phyloP scores from a whole-genome alignment of 2,329 filamentous ascomycete genomes.

The Colletotrichum sansevieriae region DNA sequence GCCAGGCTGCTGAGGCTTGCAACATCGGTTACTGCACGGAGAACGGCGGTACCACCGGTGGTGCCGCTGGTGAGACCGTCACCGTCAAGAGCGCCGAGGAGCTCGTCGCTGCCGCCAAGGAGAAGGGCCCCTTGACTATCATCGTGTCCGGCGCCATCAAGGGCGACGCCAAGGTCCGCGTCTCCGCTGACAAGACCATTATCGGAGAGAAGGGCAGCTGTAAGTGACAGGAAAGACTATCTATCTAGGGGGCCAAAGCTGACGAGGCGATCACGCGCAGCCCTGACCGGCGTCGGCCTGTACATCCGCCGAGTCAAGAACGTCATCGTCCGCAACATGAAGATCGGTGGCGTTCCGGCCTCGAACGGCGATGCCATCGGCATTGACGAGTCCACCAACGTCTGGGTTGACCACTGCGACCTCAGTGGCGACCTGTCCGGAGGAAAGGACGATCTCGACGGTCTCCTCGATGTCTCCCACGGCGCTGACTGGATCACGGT shows the following conservation, averaged over 20 bases:
- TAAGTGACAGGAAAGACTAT: background rate
- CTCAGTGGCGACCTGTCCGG: conserved; percentile 51
- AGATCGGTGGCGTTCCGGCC: conserved; percentile 62
- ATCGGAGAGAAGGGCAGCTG: conserved; percentile 50
- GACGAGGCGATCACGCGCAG: conserved; percentile 37
- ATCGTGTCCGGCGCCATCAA: conserved; percentile 48
- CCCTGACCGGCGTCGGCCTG: conserved; percentile 60
- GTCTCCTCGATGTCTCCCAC: conserved; percentile 59
- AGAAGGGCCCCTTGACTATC: conserved; percentile 47
- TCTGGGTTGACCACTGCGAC: conserved; percentile 63
- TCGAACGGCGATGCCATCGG: conserved; percentile 67
- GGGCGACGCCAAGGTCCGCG: conserved; percentile 45
- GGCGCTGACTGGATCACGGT: conserved; percentile 59
- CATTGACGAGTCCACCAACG: conserved; percentile 60
- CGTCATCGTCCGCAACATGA: conserved; percentile 70
- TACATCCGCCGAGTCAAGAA: conserved; percentile 64
- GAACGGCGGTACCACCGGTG: conserved; percentile 50
- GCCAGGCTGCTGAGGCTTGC: conserved; percentile 43
- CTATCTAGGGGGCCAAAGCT: background rate
- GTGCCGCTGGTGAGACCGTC: conserved; percentile 47
- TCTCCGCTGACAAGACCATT: conserved; percentile 58
- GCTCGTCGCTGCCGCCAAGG: conserved; percentile 47
- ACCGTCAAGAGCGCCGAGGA: conserved; percentile 46
- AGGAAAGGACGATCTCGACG: conserved; percentile 60
- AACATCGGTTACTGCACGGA: conserved; percentile 50